These are phyloP conservation scores for Sergeia podlipaevii DNA, from an alignment of 208 protist genomes.

Conservation along the genomic window DNA sequence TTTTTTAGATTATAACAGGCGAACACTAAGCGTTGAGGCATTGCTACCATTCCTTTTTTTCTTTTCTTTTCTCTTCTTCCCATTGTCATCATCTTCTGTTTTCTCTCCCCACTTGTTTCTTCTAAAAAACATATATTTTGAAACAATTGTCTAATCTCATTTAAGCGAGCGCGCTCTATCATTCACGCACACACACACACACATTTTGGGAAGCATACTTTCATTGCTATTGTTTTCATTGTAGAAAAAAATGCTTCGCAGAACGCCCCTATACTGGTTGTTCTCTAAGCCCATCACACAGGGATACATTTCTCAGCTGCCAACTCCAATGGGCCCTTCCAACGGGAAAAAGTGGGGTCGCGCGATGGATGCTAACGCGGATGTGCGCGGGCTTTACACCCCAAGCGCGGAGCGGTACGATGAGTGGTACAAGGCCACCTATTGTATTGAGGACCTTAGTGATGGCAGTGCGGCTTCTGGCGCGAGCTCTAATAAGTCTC, in stretches of 20 bases:
- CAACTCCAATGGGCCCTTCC: constrained; percentile 18
- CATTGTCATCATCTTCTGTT: constrained; percentile 1
- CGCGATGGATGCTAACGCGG: constrained; percentile 52
- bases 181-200: too few relatives aligned
- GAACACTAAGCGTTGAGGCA: too few relatives aligned
- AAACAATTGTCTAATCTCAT: too few relatives aligned
- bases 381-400: constrained; percentile 53
- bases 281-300: constrained; percentile 79
- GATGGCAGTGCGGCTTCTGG: constrained; percentile 66
- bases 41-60: constrained; percentile 1
- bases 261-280: constrained; percentile 21
- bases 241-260: constrained; percentile 40
- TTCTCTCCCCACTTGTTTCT: constrained; percentile 6
- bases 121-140: neutral
- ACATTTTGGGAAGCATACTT: too few relatives aligned
- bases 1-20: too few relatives aligned
- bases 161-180: too few relatives aligned
- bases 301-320: constrained; percentile 66
- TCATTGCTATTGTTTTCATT: too few relatives aligned
- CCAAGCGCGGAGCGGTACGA: constrained; percentile 62
- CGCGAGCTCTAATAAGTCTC: constrained; percentile 40
- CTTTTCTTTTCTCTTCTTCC: constrained; percentile 5
- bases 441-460: constrained; percentile 58
- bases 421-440: constrained; percentile 75
- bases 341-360: constrained; percentile 42